Evolutionary conservation across 371 early-diverging fungal genomes (phyloP).

Genomic region (Mortierella sp.): DNA sequence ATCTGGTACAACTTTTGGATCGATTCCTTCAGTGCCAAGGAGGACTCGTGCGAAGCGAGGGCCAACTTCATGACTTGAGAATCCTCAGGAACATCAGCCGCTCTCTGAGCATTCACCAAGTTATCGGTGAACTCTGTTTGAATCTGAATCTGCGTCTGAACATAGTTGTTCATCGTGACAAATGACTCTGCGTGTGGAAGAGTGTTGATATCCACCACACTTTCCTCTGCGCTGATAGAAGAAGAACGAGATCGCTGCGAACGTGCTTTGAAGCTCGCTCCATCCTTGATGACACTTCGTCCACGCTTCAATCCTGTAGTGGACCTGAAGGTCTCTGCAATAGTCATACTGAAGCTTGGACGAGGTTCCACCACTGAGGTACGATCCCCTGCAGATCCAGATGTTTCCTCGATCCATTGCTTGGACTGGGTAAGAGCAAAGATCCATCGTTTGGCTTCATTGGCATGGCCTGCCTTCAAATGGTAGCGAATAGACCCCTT

Average conservation of each 20-base stretch:
- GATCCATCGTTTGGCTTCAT: constrained; percentile 83
- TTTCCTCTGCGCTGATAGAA: constrained; percentile 29
- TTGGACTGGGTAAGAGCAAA: constrained; percentile 78
- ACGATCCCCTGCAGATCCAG: constrained; percentile 32
- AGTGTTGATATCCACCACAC: background rate
- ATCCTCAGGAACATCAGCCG: constrained; percentile 44
- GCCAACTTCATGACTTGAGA: constrained; percentile 43
- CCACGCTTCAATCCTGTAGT: constrained; percentile 17
- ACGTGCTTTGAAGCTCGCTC: background rate
- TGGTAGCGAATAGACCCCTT: constrained; percentile 76
- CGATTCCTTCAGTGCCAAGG: constrained; percentile 42
- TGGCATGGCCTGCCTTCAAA: constrained; percentile 69
- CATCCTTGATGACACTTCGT: constrained; percentile 16
- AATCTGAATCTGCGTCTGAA: constrained; percentile 49
- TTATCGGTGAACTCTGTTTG: constrained; percentile 41
- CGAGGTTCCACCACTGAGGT: constrained; percentile 41
- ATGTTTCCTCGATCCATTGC: constrained; percentile 62
- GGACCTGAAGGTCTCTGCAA: background rate
- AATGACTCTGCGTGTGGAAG: constrained; percentile 43
- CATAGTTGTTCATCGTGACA: constrained; percentile 51
- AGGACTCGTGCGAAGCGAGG: constrained; percentile 29
- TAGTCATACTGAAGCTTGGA: constrained; percentile 18
- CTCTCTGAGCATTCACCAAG: constrained; percentile 36
- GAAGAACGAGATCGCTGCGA: constrained; percentile 44
- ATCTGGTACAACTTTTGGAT: constrained; percentile 55